Evolutionary conservation across 306 rosid genomes (phyloP), one percentile per base, ranked within the genome.

Genomic region (Delonix regia): DNA sequence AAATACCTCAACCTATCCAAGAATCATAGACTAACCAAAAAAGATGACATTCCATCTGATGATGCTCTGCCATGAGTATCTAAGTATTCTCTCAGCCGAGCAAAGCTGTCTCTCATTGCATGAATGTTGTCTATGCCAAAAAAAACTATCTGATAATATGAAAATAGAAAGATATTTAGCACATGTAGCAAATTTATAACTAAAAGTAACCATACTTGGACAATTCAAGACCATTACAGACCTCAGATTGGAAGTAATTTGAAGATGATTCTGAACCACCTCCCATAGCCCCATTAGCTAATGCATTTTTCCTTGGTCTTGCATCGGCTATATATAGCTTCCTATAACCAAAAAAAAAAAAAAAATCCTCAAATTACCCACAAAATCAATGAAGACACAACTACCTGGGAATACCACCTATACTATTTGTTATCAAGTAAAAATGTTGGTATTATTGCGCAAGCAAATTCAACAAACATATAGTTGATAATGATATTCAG

Each of bases 221-320:
- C 84, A 82, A 27, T 75, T 63, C 36, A 75, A 81, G 87, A 75
- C 66, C 63, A 48, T 19, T 4, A 39, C 78, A 77, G 79, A 94
- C 99, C 96, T 95, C 98, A 42, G 97, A 93, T 84, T 95, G 99
- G 71, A 81, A 88, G 80, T 95, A 95, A 84, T 95, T 84, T 63
- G 99, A 86, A 16, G 99, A 95, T 69, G 99, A 95, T 83, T 95
- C 99, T 0, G 99, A 95, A 77, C 99, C 98, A 85, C 99, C 99
- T 79, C 99, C 99, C 98, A 93, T 91, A 76, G 99, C 99, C 73
- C 98, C 94, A 87, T 95, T 95, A 62, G 98, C 99, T 73, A 93
- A 87, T 85, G 99, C 97, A 81, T 95, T 95, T 84, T 91, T 95
- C 80, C 98, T 90, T 24, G 97, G 99, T 76, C 99, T 90, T 12